These are phyloP conservation scores for Pinguiococcus pyrenoidosus DNA, from an alignment of 108 stramenopile genomes.

Conservation along the genomic window DNA sequence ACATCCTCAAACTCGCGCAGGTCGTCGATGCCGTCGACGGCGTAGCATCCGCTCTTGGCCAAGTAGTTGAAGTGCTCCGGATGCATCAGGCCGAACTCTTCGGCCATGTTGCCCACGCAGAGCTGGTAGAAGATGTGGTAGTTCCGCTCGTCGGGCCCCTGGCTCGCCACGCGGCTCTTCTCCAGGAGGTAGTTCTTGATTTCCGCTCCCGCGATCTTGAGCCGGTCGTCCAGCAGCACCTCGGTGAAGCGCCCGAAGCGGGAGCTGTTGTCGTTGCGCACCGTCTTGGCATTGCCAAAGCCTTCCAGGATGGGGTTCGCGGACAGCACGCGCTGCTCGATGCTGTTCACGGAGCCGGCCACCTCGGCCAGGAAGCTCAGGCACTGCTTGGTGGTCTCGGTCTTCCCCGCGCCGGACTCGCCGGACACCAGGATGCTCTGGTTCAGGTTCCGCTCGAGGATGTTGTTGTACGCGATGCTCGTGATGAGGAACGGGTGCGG, in stretches of 20 bases:
- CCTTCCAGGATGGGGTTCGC: slow-evolving; percentile 28
- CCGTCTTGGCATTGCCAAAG: slow-evolving; percentile 24
- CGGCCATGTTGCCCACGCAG: slow-evolving; percentile 1
- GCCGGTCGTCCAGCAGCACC: slow-evolving; percentile 24
- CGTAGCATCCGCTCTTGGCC: slow-evolving; percentile 4
- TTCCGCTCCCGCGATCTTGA: slow-evolving; percentile 6
- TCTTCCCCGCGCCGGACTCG: slow-evolving; percentile 57
- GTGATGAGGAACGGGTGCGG: slow-evolving; percentile 30
- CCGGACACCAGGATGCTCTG: slow-evolving; percentile 50
- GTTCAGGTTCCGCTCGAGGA: no score
- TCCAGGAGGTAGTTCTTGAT: slow-evolving; percentile 21
- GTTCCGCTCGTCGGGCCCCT: slow-evolving; percentile 19
- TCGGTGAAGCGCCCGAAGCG: slow-evolving; percentile 40
- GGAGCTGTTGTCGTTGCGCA: slow-evolving; percentile 15
- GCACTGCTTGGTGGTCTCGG: slow-evolving; percentile 36
- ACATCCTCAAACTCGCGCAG: slow-evolving; percentile 2
- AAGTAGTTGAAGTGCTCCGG: slow-evolving; percentile 28
- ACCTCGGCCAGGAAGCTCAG: slow-evolving; percentile 47
- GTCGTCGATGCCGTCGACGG: slow-evolving; percentile 19
- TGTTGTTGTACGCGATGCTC: slow-evolving; percentile 19
- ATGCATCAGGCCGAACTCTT: slow-evolving; percentile 8
- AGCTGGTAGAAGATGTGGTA: slow-evolving; percentile 31
- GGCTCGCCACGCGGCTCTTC: slow-evolving; percentile 15
- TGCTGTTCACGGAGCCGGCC: no score
- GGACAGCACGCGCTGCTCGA: slow-evolving; percentile 14